Percentiles rank a stretch among this genome's conserved stretches.
These are phyloP conservation scores for Striga asiatica DNA, from an alignment of 257 asterid genomes.

Conservation along the genomic window DNA sequence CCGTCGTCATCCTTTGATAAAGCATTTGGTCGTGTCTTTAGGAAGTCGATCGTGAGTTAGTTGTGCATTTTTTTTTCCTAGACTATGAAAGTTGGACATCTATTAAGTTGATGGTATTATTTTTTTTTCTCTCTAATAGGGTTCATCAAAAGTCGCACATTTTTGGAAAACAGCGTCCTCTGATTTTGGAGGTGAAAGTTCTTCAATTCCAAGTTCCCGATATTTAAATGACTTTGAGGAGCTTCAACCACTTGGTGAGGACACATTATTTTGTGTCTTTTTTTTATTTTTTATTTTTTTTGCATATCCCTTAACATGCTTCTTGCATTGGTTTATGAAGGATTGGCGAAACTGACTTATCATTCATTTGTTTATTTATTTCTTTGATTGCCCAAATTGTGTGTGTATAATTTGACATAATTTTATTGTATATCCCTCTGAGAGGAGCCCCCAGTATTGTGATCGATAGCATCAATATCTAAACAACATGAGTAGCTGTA, in stretches of 20 bases:
- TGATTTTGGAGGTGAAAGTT: constrained; percentile 43
- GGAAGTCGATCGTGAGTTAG: constrained; percentile 54
- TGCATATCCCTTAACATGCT: constrained; percentile 12
- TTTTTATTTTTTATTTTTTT: neutral
- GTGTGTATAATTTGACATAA: neutral
- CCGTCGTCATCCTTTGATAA: constrained; percentile 69
- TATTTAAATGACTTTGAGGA: constrained; percentile 91
- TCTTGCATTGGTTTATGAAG: constrained; percentile 9
- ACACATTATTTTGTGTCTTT: neutral
- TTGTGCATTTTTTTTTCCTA: constrained; percentile 5
- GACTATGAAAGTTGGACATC: constrained; percentile 12
- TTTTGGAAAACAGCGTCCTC: constrained; percentile 76
- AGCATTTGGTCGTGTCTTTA: constrained; percentile 54
- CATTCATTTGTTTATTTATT: neutral
- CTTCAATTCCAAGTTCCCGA: constrained; percentile 64
- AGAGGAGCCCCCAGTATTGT: neutral
- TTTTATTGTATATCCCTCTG: neutral
- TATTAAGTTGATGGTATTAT: constrained; percentile 15
- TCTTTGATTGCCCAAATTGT: neutral
- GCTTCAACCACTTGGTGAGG: constrained; percentile 83
- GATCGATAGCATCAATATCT: constrained; percentile 6
- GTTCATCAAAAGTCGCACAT: constrained; percentile 49
- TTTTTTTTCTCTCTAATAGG: constrained; percentile 27
- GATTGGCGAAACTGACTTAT: neutral
- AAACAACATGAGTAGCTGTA: constrained; percentile 3